These are phyloP conservation scores for Trichoderma asperellum DNA, from an alignment of 2,329 filamentous ascomycete species.

Conservation along the genomic window DNA sequence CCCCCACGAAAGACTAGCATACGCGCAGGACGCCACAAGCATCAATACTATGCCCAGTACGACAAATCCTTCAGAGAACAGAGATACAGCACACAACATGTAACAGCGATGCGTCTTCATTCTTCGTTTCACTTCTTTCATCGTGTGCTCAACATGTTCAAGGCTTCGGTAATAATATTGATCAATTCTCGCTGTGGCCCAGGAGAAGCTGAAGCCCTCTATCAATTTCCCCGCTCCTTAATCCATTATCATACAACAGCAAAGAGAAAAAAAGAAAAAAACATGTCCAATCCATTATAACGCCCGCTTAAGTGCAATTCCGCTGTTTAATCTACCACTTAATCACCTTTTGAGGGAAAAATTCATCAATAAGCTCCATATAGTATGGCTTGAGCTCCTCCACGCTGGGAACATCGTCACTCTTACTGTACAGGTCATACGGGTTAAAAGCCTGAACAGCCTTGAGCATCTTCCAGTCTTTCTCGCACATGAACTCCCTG, in stretches of 20 bases:
- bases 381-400: slow-evolving; percentile 71
- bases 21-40: not conserved
- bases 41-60: not conserved
- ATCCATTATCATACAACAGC: not conserved
- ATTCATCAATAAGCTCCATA: slow-evolving; percentile 49
- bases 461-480: slow-evolving; percentile 77
- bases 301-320: slow-evolving; percentile 2
- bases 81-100: not conserved
- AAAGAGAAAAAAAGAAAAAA: not conserved
- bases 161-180: not conserved
- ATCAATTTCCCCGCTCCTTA: not conserved
- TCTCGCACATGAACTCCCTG: slow-evolving; percentile 77
- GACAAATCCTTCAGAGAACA: not conserved
- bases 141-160: not conserved
- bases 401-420: slow-evolving; percentile 74
- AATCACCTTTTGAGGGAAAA: slow-evolving; percentile 46
- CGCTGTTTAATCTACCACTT: slow-evolving; percentile 41
- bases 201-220: not conserved
- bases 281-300: not conserved
- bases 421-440: slow-evolving; percentile 92
- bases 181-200: not conserved
- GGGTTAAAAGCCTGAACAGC: slow-evolving; percentile 88
- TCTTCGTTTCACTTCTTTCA: not conserved
- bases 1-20: not conserved
- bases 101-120: not conserved